Conservation (phyloP, 352 stramenopile species). For the Phytophthora capsici region DNA sequence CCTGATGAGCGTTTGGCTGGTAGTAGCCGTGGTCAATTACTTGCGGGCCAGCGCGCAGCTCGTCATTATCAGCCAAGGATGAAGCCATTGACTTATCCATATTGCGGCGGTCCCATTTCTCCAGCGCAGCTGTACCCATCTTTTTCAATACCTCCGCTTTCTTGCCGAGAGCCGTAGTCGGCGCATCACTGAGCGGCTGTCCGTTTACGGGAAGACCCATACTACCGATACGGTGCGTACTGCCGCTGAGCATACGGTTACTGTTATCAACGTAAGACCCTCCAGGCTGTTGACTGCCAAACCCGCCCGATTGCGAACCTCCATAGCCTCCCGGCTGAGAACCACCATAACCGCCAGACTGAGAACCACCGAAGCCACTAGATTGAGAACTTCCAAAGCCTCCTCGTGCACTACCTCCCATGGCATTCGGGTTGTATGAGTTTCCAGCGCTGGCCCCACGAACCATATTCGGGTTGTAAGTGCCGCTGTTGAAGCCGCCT, state of each 20-base stretch:
- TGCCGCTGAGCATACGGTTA: slow-evolving; percentile 59
- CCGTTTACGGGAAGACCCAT: slow-evolving; percentile 61
- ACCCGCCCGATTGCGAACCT: slow-evolving; percentile 21
- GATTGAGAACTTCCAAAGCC: slow-evolving; percentile 32
- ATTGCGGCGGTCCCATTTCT: slow-evolving; percentile 88
- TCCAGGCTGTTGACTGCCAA: not conserved
- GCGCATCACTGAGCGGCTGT: slow-evolving; percentile 46
- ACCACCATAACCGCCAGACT: slow-evolving; percentile 8
- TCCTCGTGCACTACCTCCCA: slow-evolving; percentile 16
- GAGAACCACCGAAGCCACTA: not conserved
- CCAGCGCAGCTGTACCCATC: slow-evolving; percentile 75
- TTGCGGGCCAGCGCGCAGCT: slow-evolving; percentile 66
- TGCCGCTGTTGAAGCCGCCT: slow-evolving; percentile 51
- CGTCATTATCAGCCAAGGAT: slow-evolving; percentile 88
- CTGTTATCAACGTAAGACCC: slow-evolving; percentile 56
- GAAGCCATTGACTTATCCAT: slow-evolving; percentile 92
- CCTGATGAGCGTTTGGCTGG: slow-evolving; percentile 67
- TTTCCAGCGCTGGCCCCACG: slow-evolving; percentile 40
- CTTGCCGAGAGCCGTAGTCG: slow-evolving; percentile 73
- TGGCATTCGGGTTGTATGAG: slow-evolving; percentile 38
- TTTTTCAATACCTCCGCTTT: slow-evolving; percentile 85
- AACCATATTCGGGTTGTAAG: slow-evolving; percentile 51
- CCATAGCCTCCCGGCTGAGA: slow-evolving; percentile 10
- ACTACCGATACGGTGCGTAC: slow-evolving; percentile 42
- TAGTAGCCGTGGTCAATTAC: slow-evolving; percentile 82